A percentile compares a stretch with the other conserved stretches of the same genome.
These are phyloP conservation scores for Jimgerdemannia lactiflua DNA, from an alignment of 192 early-diverging fungal genomes.

Conservation along the genomic window DNA sequence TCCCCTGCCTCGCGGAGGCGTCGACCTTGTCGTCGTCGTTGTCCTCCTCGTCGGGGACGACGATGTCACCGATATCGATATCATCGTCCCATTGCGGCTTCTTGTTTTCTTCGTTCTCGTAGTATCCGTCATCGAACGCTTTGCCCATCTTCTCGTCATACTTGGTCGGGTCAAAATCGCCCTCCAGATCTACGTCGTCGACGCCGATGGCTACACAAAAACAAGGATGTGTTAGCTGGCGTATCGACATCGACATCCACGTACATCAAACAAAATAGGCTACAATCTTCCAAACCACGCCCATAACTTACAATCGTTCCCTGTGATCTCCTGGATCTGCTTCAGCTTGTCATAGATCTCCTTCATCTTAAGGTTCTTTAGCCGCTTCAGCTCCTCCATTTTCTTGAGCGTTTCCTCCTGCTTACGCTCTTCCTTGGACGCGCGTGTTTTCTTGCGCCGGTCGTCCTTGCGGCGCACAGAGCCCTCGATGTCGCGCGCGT, in stretches of 20 bases:
- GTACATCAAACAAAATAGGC: not conserved
- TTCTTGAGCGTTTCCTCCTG: conserved; percentile 64
- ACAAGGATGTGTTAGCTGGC: not conserved
- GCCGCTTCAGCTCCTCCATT: conserved; percentile 82
- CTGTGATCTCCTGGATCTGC: conserved; percentile 86
- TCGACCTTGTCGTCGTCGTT: conserved; percentile 14
- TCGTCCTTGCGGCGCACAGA: conserved; percentile 83
- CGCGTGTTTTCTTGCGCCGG: conserved; percentile 71
- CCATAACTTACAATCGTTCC: conserved; percentile 48
- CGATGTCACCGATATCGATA: conserved; percentile 69
- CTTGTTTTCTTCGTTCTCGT: conserved; percentile 49
- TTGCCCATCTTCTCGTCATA: conserved; percentile 85
- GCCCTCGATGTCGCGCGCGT: conserved; percentile 80
- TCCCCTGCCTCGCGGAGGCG: conserved; percentile 2
- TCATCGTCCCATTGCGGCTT: conserved; percentile 92
- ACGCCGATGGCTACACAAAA: conserved; percentile 53
- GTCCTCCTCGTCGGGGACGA: conserved; percentile 9
- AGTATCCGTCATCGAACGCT: conserved; percentile 76
- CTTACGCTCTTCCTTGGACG: conserved; percentile 71
- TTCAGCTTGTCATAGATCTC: conserved; percentile 79
- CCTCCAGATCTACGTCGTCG: conserved; percentile 80
- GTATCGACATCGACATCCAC: no score
- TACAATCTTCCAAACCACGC: not conserved
- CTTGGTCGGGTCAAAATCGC: conserved; percentile 88
- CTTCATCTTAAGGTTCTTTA: conserved; percentile 91